Percentiles rank a stretch among this genome's conserved stretches.
phyloP scores from a whole-genome alignment of 306 rosid genomes.

The Vicia faba region DNA sequence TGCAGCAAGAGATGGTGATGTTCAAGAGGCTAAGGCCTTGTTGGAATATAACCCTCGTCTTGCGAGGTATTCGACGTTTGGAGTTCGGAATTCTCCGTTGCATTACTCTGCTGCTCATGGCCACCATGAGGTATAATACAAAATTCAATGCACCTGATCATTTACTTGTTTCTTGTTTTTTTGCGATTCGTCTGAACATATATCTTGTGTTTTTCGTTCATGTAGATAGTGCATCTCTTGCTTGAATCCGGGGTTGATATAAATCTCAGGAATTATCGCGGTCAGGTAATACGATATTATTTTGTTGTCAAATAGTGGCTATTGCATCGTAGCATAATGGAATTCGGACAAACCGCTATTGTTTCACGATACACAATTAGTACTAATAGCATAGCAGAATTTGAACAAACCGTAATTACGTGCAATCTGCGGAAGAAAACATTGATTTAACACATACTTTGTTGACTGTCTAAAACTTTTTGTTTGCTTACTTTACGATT shows the following conservation, averaged over 20 bases:
- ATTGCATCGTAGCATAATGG: background rate
- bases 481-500: constrained; percentile 1
- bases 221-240: constrained; percentile 80
- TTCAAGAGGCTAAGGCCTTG: constrained; percentile 95
- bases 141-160: constrained; percentile 23
- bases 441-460: background rate
- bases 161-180: constrained; percentile 14
- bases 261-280: constrained; percentile 90
- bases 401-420: background rate
- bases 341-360: background rate
- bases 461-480: background rate
- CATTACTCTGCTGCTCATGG: constrained; percentile 99
- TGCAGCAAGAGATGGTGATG: constrained; percentile 97
- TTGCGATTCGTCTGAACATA: background rate
- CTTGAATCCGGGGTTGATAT: constrained; percentile 96
- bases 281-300: constrained; percentile 69
- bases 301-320: background rate
- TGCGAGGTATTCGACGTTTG: constrained; percentile 89
- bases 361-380: background rate
- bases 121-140: constrained; percentile 83
- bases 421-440: background rate
- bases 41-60: constrained; percentile 91
- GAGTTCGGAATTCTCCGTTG: constrained; percentile 95
- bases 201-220: constrained; percentile 38
- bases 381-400: background rate